These are phyloP conservation scores for Pleodorina starrii DNA, from an alignment of 139 green algal genomes.

Conservation along the genomic window DNA sequence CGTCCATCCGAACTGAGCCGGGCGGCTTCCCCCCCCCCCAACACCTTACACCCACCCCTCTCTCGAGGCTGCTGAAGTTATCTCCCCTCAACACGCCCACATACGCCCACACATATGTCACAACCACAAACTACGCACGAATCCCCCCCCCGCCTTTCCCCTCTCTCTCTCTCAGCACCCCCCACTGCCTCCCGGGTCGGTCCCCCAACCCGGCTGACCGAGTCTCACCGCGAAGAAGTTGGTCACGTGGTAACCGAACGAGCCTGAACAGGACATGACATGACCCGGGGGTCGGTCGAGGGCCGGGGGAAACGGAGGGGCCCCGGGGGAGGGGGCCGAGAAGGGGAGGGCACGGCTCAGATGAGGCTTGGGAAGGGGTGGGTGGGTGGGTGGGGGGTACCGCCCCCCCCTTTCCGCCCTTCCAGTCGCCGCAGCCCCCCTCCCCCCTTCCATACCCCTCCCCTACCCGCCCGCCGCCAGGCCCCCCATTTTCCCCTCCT, in stretches of 20 bases:
- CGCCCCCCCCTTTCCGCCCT: neutral
- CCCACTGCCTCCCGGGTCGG: too few species aligned
- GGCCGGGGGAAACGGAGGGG: neutral
- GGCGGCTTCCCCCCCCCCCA: too few species aligned
- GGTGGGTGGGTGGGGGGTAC: neutral
- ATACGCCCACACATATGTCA: too few species aligned
- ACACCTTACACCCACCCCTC: too few species aligned
- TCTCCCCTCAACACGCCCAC: too few species aligned
- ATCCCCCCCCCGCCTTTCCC: too few species aligned
- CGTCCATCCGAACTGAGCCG: too few species aligned
- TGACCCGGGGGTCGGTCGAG: neutral
- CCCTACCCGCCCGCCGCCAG: neutral
- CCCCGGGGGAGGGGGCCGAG: slow-evolving; percentile 43
- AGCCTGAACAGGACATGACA: slow-evolving; percentile 50
- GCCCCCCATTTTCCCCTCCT: neutral
- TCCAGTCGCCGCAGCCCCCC: neutral
- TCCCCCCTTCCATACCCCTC: neutral
- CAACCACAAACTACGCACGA: too few species aligned
- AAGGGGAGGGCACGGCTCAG: too few species aligned
- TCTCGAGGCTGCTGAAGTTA: too few species aligned
- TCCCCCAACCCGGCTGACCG: slow-evolving; percentile 34
- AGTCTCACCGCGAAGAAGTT: slow-evolving; percentile 96
- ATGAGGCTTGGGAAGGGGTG: neutral
- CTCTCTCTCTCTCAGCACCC: too few species aligned
- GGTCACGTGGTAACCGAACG: slow-evolving; percentile 97